Evolutionary conservation across 164 flowering plant genomes (phyloP), one percentile per base, ranked within the genome.

Genomic region (Tetrastigma voinierianum): DNA sequence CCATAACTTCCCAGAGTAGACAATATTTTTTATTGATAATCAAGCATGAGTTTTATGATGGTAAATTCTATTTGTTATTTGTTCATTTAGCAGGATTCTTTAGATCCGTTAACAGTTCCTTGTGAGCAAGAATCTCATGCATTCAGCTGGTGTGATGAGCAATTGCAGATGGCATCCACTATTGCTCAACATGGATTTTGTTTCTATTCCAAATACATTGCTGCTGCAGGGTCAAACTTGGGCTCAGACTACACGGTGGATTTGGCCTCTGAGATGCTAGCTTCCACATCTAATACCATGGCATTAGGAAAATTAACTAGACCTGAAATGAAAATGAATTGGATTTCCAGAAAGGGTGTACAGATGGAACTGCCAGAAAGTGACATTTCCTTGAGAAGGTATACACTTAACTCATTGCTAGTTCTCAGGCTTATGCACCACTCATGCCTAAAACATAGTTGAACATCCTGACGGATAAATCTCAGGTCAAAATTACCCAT

Each of bases 171-270:
- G 88, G 47, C 82, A 60, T 85, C 93, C n/a, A 74, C 83, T 23
- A 51, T 84, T 64, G 80, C 84, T 24, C 75, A 89, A 61, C 96
- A 89, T 83, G 96, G 98, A n/a, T 77, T 87, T 74, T 80, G 90
- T 77, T 66, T 76, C 32, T 86, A 62, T 76, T 78, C 84, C 15
- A 90, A 87, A 74, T 78, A 80, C 24, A 64, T 79, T 66, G 73
- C 78, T 72, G 67, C 75, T 21, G 43, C 65, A 21, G 83, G 70
- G 49, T 67, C 75, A 67, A 60, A 68, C 16, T 46, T 74, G 16
- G 80, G 77, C 66, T 69, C 62, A 18, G 61, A 65, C 16, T 60
- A 57, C 45, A 69, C 20, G 57, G 74, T 78, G 53, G 82, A 88
- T 82, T 79, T 87, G 65, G 75, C 73, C 6, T 67, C 59, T 61